Conservation (phyloP, 345 rosid species). For the Laguncularia racemosa region DNA sequence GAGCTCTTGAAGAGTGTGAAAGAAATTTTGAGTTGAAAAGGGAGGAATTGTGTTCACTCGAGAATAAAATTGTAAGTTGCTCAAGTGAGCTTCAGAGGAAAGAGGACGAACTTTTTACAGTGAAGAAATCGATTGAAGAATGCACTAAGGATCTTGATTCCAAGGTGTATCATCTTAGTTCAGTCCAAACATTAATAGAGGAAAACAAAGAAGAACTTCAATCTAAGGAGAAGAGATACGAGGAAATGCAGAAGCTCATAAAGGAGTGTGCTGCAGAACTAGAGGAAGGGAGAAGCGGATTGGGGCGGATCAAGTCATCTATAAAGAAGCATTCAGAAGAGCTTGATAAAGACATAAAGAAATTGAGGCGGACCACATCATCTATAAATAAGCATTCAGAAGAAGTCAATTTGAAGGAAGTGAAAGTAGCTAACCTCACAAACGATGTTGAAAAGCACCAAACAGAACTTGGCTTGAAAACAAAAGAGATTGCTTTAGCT, state of each 20-base stretch:
- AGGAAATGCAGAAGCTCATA: neutral
- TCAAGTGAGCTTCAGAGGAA: conserved; percentile 4
- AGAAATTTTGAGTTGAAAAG: neutral
- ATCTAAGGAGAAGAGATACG: neutral
- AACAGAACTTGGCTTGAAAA: neutral
- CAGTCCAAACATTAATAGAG: no score
- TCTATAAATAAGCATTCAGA: neutral
- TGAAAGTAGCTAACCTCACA: neutral
- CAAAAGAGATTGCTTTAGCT: no score
- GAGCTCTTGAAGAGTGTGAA: no score
- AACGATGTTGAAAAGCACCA: no score
- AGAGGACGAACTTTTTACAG: conserved; percentile 4
- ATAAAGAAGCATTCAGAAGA: conserved; percentile 2
- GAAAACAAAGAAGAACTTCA: neutral
- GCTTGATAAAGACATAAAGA: no score
- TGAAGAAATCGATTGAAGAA: no score
- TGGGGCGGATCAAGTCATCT: neutral
- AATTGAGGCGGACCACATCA: neutral
- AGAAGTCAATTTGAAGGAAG: conserved; percentile 1
- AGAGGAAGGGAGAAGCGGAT: neutral
- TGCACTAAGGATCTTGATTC: no score
- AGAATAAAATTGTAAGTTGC: conserved; percentile 6
- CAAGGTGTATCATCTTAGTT: no score
- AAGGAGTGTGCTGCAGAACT: conserved; percentile 1
- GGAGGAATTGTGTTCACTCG: conserved; percentile 7